Conservation (phyloP, 2,329 filamentous ascomycete species). For the Lachnellula willkommii region DNA sequence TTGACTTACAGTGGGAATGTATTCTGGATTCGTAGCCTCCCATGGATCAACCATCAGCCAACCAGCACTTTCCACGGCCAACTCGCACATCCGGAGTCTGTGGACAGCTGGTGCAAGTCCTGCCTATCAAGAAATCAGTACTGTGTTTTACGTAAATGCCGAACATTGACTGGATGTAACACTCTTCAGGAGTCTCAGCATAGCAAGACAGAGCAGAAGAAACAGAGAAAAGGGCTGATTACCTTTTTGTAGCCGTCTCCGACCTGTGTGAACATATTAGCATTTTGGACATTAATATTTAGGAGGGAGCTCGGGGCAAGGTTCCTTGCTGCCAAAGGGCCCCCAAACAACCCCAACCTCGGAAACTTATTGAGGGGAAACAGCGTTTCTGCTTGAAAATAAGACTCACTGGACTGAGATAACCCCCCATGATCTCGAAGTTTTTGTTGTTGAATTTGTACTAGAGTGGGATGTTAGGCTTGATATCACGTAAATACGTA, state of each 20-base stretch:
- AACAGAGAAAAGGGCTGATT: too few species aligned
- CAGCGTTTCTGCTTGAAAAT: slow-evolving; percentile 14
- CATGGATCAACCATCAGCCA: slow-evolving; percentile 86
- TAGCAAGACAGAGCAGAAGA: too few species aligned
- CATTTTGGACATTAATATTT: too few species aligned
- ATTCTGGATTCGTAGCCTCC: slow-evolving; percentile 80
- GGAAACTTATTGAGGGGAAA: not conserved
- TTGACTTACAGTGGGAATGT: slow-evolving; percentile 43
- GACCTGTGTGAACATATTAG: not conserved
- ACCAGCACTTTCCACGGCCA: slow-evolving; percentile 70
- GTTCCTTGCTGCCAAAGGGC: too few species aligned
- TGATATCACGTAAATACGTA: slow-evolving; percentile 38
- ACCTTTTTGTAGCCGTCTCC: slow-evolving; percentile 64
- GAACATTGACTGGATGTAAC: too few species aligned
- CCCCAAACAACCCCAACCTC: not conserved
- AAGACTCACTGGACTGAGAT: slow-evolving; percentile 61
- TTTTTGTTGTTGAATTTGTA: slow-evolving; percentile 57
- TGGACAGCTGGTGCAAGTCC: slow-evolving; percentile 69
- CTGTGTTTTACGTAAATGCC: not conserved
- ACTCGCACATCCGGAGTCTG: slow-evolving; percentile 76
- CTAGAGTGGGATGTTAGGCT: too few species aligned
- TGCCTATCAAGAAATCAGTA: slow-evolving; percentile 23
- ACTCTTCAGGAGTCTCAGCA: too few species aligned
- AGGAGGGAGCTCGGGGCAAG: too few species aligned
- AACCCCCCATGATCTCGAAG: slow-evolving; percentile 83